A percentile compares a stretch with the other conserved stretches of the same genome.
phyloP scores from a whole-genome alignment of 805 yeast species.

The Debaryomyces maramus region DNA sequence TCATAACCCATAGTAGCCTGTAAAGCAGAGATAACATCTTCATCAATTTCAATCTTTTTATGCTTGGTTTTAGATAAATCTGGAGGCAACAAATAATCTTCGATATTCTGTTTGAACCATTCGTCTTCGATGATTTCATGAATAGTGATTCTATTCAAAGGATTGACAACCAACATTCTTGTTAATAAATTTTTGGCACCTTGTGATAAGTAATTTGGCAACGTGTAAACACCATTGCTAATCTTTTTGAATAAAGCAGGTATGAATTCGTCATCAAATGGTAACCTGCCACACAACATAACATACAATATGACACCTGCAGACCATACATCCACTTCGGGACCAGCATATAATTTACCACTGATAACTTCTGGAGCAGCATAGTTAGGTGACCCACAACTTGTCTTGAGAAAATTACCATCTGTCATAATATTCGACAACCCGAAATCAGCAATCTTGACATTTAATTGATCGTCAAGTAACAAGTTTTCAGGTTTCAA shows the following conservation, averaged over 20 bases:
- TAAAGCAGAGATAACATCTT: slow-evolving; percentile 71
- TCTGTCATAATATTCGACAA: slow-evolving; percentile 95
- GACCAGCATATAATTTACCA: slow-evolving; percentile 94
- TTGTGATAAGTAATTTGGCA: slow-evolving; percentile 80
- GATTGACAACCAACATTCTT: slow-evolving; percentile 92
- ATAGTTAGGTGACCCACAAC: slow-evolving; percentile 95
- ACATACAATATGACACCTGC: slow-evolving; percentile 94
- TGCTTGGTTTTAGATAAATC: slow-evolving; percentile 38
- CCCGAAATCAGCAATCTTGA: slow-evolving; percentile 95
- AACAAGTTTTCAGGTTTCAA: slow-evolving; percentile 92
- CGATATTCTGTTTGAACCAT: slow-evolving; percentile 84
- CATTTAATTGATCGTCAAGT: slow-evolving; percentile 85
- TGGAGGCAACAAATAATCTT: slow-evolving; percentile 73
- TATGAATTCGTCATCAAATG: slow-evolving; percentile 94
- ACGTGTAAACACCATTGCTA: slow-evolving; percentile 86
- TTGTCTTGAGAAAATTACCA: slow-evolving; percentile 90
- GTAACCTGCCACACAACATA: slow-evolving; percentile 93
- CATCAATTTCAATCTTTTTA: slow-evolving; percentile 58
- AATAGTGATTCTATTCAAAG: slow-evolving; percentile 88
- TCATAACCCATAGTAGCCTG: slow-evolving; percentile 88
- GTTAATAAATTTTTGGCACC: slow-evolving; percentile 85
- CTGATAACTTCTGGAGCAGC: slow-evolving; percentile 97
- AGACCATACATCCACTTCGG: slow-evolving; percentile 98
- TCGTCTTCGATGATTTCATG: slow-evolving; percentile 91
- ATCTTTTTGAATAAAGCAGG: slow-evolving; percentile 93